These are phyloP conservation scores for Immersiella caudata DNA, from an alignment of 495 filamentous ascomycete genomes.

Conservation along the genomic window DNA sequence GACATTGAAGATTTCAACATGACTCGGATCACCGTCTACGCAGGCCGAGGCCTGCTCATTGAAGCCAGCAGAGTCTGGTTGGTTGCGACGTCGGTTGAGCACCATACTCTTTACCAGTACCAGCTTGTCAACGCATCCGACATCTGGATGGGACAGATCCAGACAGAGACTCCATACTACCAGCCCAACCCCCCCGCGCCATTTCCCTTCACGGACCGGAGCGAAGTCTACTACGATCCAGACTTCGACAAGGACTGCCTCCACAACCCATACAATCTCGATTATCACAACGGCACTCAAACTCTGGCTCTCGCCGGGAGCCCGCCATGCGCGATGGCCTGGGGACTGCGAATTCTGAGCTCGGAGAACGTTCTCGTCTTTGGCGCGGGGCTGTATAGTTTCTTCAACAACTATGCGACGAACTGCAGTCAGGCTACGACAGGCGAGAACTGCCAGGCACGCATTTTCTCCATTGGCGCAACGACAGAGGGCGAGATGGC, in stretches of 20 bases:
- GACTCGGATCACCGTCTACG: conserved; percentile 81
- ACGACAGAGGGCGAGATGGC: background rate
- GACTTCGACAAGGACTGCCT: conserved; percentile 57
- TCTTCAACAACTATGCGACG: conserved; percentile 85
- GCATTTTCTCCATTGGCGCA: conserved; percentile 54
- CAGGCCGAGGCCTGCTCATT: conserved; percentile 79
- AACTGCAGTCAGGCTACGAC: conserved; percentile 61
- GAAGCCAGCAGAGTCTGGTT: conserved; percentile 64
- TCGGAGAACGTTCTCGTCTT: conserved; percentile 67
- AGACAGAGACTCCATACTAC: conserved; percentile 90
- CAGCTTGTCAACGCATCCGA: conserved; percentile 76
- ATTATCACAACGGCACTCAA: conserved; percentile 40
- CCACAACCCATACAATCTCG: conserved; percentile 51
- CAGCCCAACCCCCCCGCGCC: conserved; percentile 78
- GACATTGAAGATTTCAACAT: conserved; percentile 68
- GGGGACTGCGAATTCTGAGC: conserved; percentile 75
- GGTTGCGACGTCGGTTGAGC: conserved; percentile 80
- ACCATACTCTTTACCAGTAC: conserved; percentile 83
- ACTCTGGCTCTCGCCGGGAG: conserved; percentile 32
- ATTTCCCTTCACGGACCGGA: conserved; percentile 62
- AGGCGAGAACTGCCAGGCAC: conserved; percentile 78
- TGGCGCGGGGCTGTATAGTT: conserved; percentile 79
- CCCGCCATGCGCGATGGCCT: conserved; percentile 57
- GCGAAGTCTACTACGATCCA: conserved; percentile 70
- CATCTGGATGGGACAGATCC: conserved; percentile 81